phyloP scores from a whole-genome alignment of 192 early-diverging fungal species.

The Linnemannia elongata region DNA sequence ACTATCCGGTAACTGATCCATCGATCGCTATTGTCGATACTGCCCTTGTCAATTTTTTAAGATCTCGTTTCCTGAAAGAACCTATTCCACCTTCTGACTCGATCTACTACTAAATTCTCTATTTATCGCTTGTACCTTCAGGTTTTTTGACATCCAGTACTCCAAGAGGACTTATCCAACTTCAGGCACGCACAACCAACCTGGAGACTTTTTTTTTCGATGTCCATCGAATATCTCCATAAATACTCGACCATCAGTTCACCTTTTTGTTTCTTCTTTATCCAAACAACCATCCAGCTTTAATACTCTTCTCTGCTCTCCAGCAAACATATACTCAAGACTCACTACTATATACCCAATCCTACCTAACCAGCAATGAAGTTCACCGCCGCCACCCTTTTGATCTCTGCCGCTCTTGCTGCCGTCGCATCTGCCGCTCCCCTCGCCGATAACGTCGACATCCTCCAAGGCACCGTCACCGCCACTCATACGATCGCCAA shows the following conservation, averaged over 20 bases:
- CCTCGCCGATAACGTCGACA: background rate
- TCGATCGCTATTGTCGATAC: background rate
- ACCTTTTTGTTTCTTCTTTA: background rate
- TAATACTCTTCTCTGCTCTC: background rate
- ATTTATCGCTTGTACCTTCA: background rate
- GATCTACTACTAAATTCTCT: background rate
- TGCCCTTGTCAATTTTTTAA: background rate
- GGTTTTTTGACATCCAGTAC: background rate
- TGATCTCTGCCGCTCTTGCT: slow-evolving; percentile 30
- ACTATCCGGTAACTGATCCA: background rate
- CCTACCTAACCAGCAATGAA: slow-evolving; percentile 30
- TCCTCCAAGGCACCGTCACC: background rate
- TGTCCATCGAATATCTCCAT: background rate
- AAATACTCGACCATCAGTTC: background rate
- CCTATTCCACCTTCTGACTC: background rate
- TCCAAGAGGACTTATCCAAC: background rate
- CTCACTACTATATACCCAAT: background rate
- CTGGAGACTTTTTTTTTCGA: background rate
- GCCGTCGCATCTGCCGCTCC: slow-evolving; percentile 19
- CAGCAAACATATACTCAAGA: background rate
- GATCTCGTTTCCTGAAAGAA: background rate
- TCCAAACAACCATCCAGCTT: slow-evolving; percentile 2
- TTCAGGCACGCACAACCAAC: background rate
- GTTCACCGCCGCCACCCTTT: slow-evolving; percentile 12
- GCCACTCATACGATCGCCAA: background rate